Percentiles rank a stretch among this genome's conserved stretches.
Conservation (phyloP, 2,329 filamentous ascomycete genomes). For the Monilinia polystroma region DNA sequence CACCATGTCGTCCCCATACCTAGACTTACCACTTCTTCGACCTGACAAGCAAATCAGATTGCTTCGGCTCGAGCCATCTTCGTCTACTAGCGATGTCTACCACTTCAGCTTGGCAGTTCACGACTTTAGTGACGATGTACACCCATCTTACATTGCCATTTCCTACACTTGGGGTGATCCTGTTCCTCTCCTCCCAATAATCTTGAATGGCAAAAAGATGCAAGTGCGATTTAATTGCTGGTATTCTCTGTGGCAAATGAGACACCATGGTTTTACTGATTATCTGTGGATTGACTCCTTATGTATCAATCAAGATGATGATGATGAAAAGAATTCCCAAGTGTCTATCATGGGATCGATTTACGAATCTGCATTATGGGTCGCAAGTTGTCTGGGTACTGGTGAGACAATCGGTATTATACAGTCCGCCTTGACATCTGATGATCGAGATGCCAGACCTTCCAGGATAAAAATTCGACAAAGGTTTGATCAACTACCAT, state of each 20-base stretch:
- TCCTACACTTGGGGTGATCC: constrained; percentile 14
- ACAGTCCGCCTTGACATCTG: background rate
- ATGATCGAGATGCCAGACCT: background rate
- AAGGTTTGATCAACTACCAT: constrained; percentile 13
- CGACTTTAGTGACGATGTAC: background rate
- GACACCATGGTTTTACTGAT: constrained; percentile 15
- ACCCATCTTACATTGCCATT: constrained; percentile 6
- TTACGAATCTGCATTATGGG: constrained; percentile 26
- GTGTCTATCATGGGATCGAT: constrained; percentile 27
- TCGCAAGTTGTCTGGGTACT: constrained; percentile 27
- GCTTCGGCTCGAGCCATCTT: constrained; percentile 8
- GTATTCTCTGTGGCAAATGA: constrained; percentile 23
- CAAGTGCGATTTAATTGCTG: constrained; percentile 13
- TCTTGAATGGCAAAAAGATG: constrained; percentile 3
- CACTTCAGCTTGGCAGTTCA: constrained; percentile 10
- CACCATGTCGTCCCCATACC: constrained; percentile 8
- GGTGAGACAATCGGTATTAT: constrained; percentile 7
- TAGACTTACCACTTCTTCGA: background rate
- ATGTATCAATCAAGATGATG: constrained; percentile 29
- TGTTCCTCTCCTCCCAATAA: background rate
- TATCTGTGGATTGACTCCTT: constrained; percentile 29
- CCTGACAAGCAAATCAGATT: constrained; percentile 12
- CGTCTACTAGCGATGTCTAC: background rate
- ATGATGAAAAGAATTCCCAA: constrained; percentile 25
- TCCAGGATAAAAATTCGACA: background rate